A percentile compares a stretch with the other conserved stretches of the same genome.
Conservation (phyloP, 495 filamentous ascomycete species). For the Hypomontagnella monticulosa region DNA sequence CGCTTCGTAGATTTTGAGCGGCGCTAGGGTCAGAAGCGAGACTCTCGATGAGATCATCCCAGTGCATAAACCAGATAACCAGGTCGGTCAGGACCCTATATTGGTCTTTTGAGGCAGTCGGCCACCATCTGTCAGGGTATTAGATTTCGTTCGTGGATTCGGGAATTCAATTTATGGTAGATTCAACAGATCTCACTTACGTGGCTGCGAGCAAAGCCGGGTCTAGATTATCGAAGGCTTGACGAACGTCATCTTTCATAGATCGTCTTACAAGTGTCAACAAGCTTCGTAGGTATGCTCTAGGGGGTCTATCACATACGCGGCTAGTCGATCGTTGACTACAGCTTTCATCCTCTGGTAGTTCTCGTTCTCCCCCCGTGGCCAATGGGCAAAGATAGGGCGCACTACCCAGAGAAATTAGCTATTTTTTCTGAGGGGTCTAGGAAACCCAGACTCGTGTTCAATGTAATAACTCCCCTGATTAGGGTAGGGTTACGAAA, state of each 20-base stretch:
- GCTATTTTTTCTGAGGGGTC: too few relatives aligned
- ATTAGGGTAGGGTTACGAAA: too few relatives aligned
- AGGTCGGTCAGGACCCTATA: conserved; percentile 32
- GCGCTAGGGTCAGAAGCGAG: conserved; percentile 22
- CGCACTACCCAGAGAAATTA: conserved; percentile 3
- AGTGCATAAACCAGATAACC: conserved; percentile 42
- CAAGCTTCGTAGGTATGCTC: not conserved
- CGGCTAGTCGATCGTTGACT: conserved; percentile 28
- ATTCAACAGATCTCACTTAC: conserved; percentile 10
- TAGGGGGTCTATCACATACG: conserved; percentile 14
- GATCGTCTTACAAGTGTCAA: conserved; percentile 15
- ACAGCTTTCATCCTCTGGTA: conserved; percentile 33
- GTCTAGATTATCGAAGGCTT: conserved; percentile 26
- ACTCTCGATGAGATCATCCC: conserved; percentile 40
- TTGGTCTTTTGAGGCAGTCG: conserved; percentile 19
- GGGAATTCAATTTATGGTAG: not conserved
- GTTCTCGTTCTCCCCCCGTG: conserved; percentile 27
- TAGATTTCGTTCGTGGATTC: not conserved
- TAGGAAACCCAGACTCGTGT: too few relatives aligned
- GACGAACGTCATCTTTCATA: conserved; percentile 26
- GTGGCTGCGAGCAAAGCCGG: conserved; percentile 37
- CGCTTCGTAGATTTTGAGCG: conserved; percentile 27
- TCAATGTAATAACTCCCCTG: too few relatives aligned
- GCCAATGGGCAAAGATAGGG: conserved; percentile 40
- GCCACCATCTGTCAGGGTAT: conserved; percentile 39